A percentile compares a stretch with the other conserved stretches of the same genome.
These are phyloP conservation scores for Penicillium sp. DNA, from an alignment of 2,329 filamentous ascomycete genomes.

Conservation along the genomic window DNA sequence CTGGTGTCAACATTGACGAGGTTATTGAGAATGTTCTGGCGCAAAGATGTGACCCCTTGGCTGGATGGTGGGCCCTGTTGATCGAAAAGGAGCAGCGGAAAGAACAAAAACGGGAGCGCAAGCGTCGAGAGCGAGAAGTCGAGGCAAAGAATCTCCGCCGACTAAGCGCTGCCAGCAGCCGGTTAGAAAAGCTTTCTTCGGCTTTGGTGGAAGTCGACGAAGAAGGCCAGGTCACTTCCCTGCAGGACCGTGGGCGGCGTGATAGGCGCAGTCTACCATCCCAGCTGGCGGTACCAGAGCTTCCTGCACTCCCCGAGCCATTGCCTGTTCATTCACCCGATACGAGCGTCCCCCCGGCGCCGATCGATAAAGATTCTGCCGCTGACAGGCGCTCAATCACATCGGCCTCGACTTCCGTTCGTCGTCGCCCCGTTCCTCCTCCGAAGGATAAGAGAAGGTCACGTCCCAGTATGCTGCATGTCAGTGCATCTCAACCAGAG, in stretches of 20 bases:
- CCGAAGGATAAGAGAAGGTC: slow-evolving; percentile 84
- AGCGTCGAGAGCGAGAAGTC: slow-evolving; percentile 81
- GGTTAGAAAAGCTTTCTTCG: slow-evolving; percentile 79
- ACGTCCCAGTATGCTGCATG: slow-evolving; percentile 82
- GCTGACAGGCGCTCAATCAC: slow-evolving; percentile 66
- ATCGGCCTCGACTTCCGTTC: slow-evolving; percentile 61
- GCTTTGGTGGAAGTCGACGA: slow-evolving; percentile 80
- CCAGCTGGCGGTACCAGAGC: slow-evolving; percentile 72
- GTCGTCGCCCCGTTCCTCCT: slow-evolving; percentile 78
- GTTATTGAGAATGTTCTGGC: slow-evolving; percentile 93
- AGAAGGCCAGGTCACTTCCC: slow-evolving; percentile 62
- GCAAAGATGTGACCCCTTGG: slow-evolving; percentile 85
- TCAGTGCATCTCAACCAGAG: slow-evolving; percentile 74
- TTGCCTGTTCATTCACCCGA: slow-evolving; percentile 42
- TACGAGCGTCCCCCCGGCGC: slow-evolving; percentile 59
- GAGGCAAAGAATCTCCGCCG: slow-evolving; percentile 80
- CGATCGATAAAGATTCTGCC: slow-evolving; percentile 74
- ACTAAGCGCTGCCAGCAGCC: slow-evolving; percentile 86
- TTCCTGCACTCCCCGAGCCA: slow-evolving; percentile 76
- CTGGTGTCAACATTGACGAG: slow-evolving; percentile 90
- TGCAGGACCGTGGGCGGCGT: slow-evolving; percentile 75
- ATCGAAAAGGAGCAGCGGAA: slow-evolving; percentile 96
- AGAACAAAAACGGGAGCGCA: slow-evolving; percentile 76
- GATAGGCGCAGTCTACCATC: slow-evolving; percentile 73
- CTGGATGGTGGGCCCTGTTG: slow-evolving; percentile 94